Conservation (phyloP, 2,329 filamentous ascomycete species). For the Periconia macrospinosa region DNA sequence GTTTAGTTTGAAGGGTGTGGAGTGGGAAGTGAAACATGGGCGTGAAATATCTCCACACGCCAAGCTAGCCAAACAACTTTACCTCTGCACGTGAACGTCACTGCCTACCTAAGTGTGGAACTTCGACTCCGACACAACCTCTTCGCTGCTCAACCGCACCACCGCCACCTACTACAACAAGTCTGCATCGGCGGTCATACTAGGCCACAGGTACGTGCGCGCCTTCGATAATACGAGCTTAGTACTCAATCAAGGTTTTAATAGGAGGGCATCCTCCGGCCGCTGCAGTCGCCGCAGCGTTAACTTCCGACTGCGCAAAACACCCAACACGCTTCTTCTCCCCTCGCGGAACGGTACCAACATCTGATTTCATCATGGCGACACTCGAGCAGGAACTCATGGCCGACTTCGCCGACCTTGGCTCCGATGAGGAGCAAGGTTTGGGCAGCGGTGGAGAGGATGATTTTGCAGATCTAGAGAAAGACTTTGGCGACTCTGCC, state of each 20-base stretch:
- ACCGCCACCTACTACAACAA: conserved; percentile 1
- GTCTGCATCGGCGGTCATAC: conserved; percentile 12
- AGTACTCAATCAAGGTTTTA: conserved; percentile 20
- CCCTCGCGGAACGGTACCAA: background rate
- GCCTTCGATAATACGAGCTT: conserved; percentile 12
- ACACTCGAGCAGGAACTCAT: conserved; percentile 90
- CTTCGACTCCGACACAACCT: background rate
- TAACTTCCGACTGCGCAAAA: background rate
- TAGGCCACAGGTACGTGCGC: conserved; percentile 24
- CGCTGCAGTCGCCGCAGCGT: conserved; percentile 16
- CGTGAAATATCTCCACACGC: conserved; percentile 15
- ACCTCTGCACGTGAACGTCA: conserved; percentile 15
- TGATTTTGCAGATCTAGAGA: conserved; percentile 38
- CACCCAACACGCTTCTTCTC: background rate
- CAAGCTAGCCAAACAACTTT: conserved; percentile 11
- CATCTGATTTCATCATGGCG: conserved; percentile 59
- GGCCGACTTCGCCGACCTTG: conserved; percentile 86
- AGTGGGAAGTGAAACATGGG: conserved; percentile 9
- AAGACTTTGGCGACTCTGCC: conserved; percentile 41
- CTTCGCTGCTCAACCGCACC: background rate
- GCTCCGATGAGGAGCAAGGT: conserved; percentile 69
- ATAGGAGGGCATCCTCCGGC: conserved; percentile 27
- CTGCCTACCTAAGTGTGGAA: conserved; percentile 1
- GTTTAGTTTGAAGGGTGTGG: conserved; percentile 4
- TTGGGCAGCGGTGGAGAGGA: conserved; percentile 50